Base-by-base conservation (phyloP, 139 green algal genomes). In the Coccomyxa sp. region DNA sequence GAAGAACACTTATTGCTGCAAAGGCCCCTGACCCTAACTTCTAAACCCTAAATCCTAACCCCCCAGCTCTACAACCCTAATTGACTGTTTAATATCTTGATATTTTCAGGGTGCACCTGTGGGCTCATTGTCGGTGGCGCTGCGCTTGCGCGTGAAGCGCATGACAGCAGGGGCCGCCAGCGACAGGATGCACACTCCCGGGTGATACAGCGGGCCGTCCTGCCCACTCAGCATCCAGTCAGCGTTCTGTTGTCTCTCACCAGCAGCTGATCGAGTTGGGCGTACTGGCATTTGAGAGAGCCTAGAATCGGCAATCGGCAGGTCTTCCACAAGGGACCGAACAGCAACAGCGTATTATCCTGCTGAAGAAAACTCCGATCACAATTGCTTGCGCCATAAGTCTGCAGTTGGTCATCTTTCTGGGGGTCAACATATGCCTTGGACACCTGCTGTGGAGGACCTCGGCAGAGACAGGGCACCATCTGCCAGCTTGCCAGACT, bases 141-240 rank as follows among this genome's bases (percentile, higher is more conserved):
- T 51, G 18, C 18, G 75, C 71, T 93, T 95, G 13, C 83, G 77
- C 71, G 83, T 86, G 86, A 95, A 95, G 17, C 85, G 77, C 31
- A 95, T 87, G 60, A 95, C 90, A 14, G 89, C 88, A 16, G 91
- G 88, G 7, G 77, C 85, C 3, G 86, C 90, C 45, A 93, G 79
- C 0, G 87, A 92, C 9, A 94, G 38, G 77, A 95, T 95, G 76
- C 80, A 87, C 23, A 94, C 90, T 17, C 81, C 86, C 27, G 91
- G 86, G 67, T 82, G 68, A 77, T 95, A 95, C 15, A 90, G 57
- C 3, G 91, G 91, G 16, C 91, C 91, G 82, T 95, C 91, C 82
- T 93, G 80, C 63, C 14, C 28, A 31, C 31, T 30, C 30, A 27
- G 30, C 13, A 78, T 25, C 17, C n/a, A 13, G 59, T 57, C n/a